Base-by-base conservation (phyloP, 257 asterid species). In the Lavandula angustifolia region DNA sequence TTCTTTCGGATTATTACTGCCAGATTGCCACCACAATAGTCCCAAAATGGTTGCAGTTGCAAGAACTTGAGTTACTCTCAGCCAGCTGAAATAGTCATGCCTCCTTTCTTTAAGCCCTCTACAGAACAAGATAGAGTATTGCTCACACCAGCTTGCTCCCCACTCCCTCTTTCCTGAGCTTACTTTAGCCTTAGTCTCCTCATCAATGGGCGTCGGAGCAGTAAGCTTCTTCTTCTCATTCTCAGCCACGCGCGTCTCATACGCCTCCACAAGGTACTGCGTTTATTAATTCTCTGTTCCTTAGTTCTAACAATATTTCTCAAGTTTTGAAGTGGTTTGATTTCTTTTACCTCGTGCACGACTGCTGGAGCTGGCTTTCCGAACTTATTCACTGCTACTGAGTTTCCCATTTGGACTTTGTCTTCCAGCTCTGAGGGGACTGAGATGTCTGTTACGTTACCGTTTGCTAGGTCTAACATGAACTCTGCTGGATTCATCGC, bases 401-500 rank as follows among this genome's bases (percentile, higher is more conserved):
- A 44, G 67, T 84, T 79, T 3, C 71, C 96, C 62, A 67, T 76
- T 54, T 81, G 95, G 27, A 92, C 96, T 66, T 49, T 89, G 77
- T 84, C 94, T 46, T 79, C 86, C 70, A 87, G 52, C 50, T 92
- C 95, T 6, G 95, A 84, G 22, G 97, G 97, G 51, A 87, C 80
- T 0, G 96, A 84, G 51, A 87, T 85, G 69, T 90, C 97, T 7
- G 84, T 81, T 8, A 84, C 58, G 61, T 87, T 94, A 65, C 99
- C 97, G 29, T 90, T 90, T 31, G 99, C 97, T 4, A 90, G 95
- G 77, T 90, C 99, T 18, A 90, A 82, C 84, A 90, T 71, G 87
- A 94, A 87, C 63, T 90, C 99, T 13, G 97, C 91, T 5, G 99
- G 96, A 74, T 90, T 94, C 96, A 90, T 94, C 5, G 94, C 78